A percentile compares a stretch with the other conserved stretches of the same genome.
Conservation (phyloP, 495 filamentous ascomycete species). For the Penicillium macrosclerotiorum region DNA sequence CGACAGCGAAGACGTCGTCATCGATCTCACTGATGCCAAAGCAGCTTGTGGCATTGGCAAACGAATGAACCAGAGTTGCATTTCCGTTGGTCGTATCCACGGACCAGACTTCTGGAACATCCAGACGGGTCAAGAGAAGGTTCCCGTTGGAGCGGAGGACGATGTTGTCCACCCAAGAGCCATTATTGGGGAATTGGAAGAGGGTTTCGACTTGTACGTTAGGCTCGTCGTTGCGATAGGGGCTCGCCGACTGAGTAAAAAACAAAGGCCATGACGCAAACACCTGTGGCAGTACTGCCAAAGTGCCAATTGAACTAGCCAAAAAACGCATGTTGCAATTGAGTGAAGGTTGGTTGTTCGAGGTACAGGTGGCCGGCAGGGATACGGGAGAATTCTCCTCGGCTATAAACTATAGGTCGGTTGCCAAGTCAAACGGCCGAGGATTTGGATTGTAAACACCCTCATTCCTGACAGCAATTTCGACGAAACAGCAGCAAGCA, state of each 20-base stretch:
- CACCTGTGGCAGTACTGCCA: conserved; percentile 11
- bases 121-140: conserved; percentile 36
- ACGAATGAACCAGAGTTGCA: conserved; percentile 25
- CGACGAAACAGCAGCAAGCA: no score
- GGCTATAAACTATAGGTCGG: no score
- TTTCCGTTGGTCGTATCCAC: conserved; percentile 36
- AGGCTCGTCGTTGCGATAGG: conserved; percentile 12
- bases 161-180: conserved; percentile 44
- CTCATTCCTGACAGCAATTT: background rate
- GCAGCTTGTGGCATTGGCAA: conserved; percentile 32
- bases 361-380: no score
- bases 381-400: no score
- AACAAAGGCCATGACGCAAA: conserved; percentile 11
- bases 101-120: conserved; percentile 38
- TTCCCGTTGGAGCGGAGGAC: conserved; percentile 31
- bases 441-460: background rate
- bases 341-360: no score
- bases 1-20: conserved; percentile 42
- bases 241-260: background rate
- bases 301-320: conserved; percentile 5
- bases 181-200: conserved; percentile 32
- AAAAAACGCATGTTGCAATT: conserved; percentile 12
- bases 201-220: conserved; percentile 23
- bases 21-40: conserved; percentile 43
- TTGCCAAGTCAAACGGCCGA: background rate